Conservation (phyloP, 371 early-diverging fungal species). For the Umbelopsis sp. region DNA sequence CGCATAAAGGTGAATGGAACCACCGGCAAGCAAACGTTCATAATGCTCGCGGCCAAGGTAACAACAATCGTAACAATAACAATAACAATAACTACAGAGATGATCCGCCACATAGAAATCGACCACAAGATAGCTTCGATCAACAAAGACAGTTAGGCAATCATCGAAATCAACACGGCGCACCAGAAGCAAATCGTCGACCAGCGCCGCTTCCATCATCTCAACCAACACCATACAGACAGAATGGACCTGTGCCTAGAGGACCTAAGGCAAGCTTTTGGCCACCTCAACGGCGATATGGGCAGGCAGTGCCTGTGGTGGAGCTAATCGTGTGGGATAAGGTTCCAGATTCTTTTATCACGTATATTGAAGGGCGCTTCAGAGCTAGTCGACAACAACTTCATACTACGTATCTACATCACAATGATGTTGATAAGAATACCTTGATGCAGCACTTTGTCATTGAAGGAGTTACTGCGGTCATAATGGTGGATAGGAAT, state of each 20-base stretch:
- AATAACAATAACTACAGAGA: neutral
- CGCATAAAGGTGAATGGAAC: neutral
- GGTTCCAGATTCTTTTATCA: conserved; percentile 21
- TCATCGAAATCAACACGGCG: conserved; percentile 6
- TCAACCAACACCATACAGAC: neutral
- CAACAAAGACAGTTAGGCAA: neutral
- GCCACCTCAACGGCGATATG: conserved; percentile 12
- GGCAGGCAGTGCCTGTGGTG: conserved; percentile 25
- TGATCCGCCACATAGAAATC: neutral
- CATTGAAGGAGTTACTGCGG: conserved; percentile 57
- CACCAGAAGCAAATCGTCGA: neutral
- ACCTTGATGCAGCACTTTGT: conserved; percentile 38
- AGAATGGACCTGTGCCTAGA: neutral
- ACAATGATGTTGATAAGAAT: conserved; percentile 23
- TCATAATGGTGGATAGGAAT: conserved; percentile 50
- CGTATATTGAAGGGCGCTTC: conserved; percentile 28
- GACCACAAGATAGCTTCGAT: neutral
- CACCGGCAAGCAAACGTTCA: neutral
- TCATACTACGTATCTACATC: conserved; percentile 23
- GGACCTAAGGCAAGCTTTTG: neutral
- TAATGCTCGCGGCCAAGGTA: neutral
- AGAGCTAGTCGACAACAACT: conserved; percentile 19
- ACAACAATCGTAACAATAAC: neutral
- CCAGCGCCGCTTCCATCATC: neutral
- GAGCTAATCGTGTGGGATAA: conserved; percentile 29